Conservation (phyloP, 2,329 filamentous ascomycete species). For the Davidsoniella eucalypti region DNA sequence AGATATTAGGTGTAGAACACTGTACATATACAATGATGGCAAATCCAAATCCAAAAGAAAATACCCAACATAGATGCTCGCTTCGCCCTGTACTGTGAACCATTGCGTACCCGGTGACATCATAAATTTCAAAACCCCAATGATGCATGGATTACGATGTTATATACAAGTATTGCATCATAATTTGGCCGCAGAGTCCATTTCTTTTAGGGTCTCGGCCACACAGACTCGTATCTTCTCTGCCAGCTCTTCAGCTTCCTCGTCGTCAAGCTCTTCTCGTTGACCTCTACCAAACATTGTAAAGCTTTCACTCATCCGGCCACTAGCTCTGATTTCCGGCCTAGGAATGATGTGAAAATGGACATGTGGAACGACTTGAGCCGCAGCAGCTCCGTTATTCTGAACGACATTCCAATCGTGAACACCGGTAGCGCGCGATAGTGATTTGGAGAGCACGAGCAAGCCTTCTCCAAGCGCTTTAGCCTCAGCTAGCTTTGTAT, state of each 20-base stretch:
- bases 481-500: slow-evolving; percentile 38
- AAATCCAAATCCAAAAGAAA: slow-evolving; percentile 9
- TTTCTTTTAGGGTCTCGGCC: slow-evolving; percentile 29
- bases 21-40: neutral
- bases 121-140: neutral
- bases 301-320: slow-evolving; percentile 45
- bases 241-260: slow-evolving; percentile 48
- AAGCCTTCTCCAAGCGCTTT: slow-evolving; percentile 51
- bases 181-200: slow-evolving; percentile 18
- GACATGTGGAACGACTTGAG: slow-evolving; percentile 83
- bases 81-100: neutral
- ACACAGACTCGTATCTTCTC: slow-evolving; percentile 34
- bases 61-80: neutral
- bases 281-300: slow-evolving; percentile 68
- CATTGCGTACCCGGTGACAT: neutral
- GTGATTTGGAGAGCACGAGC: slow-evolving; percentile 53
- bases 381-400: slow-evolving; percentile 80
- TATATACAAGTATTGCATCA: neutral
- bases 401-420: slow-evolving; percentile 92
- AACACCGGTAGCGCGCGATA: slow-evolving; percentile 52
- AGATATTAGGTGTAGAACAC: slow-evolving; percentile 16
- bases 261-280: slow-evolving; percentile 59
- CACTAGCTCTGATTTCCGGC: slow-evolving; percentile 45
- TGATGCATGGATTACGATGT: neutral
- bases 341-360: slow-evolving; percentile 91